These are phyloP conservation scores for Trichomonascaceae sp. DNA, from an alignment of 1,139 yeast genomes.

Conservation along the genomic window DNA sequence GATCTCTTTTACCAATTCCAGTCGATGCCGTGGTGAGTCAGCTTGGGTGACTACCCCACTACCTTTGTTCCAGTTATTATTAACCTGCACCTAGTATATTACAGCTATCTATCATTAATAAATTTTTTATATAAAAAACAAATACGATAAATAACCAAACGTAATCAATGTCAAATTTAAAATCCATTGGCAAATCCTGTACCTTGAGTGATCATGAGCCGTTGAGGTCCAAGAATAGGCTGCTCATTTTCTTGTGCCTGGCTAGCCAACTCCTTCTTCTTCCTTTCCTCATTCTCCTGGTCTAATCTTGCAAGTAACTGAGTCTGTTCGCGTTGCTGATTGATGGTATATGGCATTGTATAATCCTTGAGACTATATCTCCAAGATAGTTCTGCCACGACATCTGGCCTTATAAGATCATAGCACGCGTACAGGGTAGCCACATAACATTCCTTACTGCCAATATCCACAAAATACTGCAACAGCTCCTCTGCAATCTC, in stretches of 20 bases:
- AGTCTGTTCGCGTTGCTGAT: slow-evolving; percentile 69
- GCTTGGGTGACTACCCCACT: too few species aligned
- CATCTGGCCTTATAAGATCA: slow-evolving; percentile 71
- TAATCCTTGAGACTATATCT: slow-evolving; percentile 72
- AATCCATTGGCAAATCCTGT: slow-evolving; percentile 20
- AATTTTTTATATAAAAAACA: not conserved
- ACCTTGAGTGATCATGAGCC: slow-evolving; percentile 33
- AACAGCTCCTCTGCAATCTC: slow-evolving; percentile 86
- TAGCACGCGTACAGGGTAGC: slow-evolving; percentile 86
- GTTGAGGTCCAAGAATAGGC: slow-evolving; percentile 32
- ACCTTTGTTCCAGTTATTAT: too few species aligned
- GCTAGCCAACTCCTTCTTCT: slow-evolving; percentile 51
- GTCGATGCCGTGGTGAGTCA: too few species aligned
- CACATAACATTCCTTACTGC: slow-evolving; percentile 91
- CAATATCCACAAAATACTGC: slow-evolving; percentile 92
- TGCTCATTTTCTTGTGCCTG: slow-evolving; percentile 42
- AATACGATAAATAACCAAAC: not conserved
- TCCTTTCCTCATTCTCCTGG: slow-evolving; percentile 64
- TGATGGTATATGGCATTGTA: slow-evolving; percentile 87
- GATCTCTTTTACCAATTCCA: too few species aligned
- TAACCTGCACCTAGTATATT: not conserved
- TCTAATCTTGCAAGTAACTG: slow-evolving; percentile 59
- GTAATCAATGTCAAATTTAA: not conserved
- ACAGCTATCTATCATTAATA: not conserved
- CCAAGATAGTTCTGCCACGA: slow-evolving; percentile 88